A percentile compares a stretch with the other conserved stretches of the same genome.
phyloP scores from a whole-genome alignment of 345 rosid species.

The thale cress (Arabidopsis thaliana) region DNA sequence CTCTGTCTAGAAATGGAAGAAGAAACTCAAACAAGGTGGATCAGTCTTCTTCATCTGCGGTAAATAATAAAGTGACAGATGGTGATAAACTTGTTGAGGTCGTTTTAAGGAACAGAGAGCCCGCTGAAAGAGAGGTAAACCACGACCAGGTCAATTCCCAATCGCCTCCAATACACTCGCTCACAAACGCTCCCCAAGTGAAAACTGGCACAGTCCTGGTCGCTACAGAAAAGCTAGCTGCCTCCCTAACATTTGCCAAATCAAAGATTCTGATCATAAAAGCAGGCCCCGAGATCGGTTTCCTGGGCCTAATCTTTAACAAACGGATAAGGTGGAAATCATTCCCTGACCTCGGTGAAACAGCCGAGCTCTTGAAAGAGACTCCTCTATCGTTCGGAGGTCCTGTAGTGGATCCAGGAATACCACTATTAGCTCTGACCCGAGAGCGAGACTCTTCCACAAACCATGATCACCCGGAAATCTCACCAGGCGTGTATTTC shows the following conservation, averaged over 20 bases:
- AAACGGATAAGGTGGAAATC: constrained; percentile 77
- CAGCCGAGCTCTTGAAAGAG: constrained; percentile 60
- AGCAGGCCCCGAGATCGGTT: constrained; percentile 58
- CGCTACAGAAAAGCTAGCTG: constrained; percentile 66
- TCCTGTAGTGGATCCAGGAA: constrained; percentile 62
- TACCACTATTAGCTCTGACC: constrained; percentile 73
- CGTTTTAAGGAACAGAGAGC: constrained; percentile 48
- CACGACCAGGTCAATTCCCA: constrained; percentile 40
- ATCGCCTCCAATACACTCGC: constrained; percentile 28
- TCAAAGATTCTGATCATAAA: constrained; percentile 71
- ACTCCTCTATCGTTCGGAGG: constrained; percentile 79
- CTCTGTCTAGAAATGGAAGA: constrained; percentile 47
- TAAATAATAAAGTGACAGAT: constrained; percentile 37
- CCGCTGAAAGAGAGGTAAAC: constrained; percentile 40
- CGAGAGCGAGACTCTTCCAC: constrained; percentile 42
- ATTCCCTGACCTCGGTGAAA: constrained; percentile 57
- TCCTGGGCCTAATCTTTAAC: constrained; percentile 82
- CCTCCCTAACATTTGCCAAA: constrained; percentile 61
- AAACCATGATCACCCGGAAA: constrained; percentile 47
- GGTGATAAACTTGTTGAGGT: constrained; percentile 62
- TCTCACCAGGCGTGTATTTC: constrained; percentile 71
- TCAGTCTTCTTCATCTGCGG: constrained; percentile 38
- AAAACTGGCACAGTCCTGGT: constrained; percentile 65
- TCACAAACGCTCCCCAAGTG: constrained; percentile 48
- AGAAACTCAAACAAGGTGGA: constrained; percentile 38